phyloP scores from a whole-genome alignment of 2,329 filamentous ascomycete species.

The Colletotrichum cuscutae region DNA sequence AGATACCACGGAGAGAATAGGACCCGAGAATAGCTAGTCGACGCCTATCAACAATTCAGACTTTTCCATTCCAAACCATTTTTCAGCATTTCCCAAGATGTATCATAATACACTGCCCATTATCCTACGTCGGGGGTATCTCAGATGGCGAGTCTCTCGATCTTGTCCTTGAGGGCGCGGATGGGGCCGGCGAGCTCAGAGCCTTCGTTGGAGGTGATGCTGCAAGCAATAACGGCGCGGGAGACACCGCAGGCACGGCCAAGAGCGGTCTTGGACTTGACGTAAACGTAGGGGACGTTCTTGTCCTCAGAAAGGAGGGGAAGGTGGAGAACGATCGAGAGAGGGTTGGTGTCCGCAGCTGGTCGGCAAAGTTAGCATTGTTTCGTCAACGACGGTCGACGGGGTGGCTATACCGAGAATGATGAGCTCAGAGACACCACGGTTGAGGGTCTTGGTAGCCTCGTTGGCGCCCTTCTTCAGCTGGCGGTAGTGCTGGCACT shows the following conservation, averaged over 20 bases:
- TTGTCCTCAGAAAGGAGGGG: conserved; percentile 89
- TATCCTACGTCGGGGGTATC: conserved; percentile 27
- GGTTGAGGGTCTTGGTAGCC: conserved; percentile 88
- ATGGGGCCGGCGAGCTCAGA: conserved; percentile 91
- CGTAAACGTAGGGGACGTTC: conserved; percentile 72
- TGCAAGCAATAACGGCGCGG: conserved; percentile 85
- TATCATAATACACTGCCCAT: conserved; percentile 5
- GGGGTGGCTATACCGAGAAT: conserved; percentile 62
- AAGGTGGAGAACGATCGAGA: conserved; percentile 89
- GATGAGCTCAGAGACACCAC: conserved; percentile 89
- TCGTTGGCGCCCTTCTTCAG: conserved; percentile 77
- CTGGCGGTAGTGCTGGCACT: conserved; percentile 76
- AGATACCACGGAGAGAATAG: not conserved
- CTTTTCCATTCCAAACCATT: conserved; percentile 18
- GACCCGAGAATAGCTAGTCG: conserved; percentile 13
- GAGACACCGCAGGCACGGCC: conserved; percentile 91
- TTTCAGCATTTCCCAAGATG: conserved; percentile 4
- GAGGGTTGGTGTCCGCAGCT: conserved; percentile 86
- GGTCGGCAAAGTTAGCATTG: not conserved
- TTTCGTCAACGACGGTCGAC: not conserved
- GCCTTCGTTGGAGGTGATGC: conserved; percentile 92
- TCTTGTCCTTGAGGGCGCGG: conserved; percentile 89
- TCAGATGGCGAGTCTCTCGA: conserved; percentile 95
- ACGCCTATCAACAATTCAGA: conserved; percentile 27
- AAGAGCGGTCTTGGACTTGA: conserved; percentile 79